Evolutionary conservation across 129 eudicot species (phyloP).

Genomic region (Solidago caesia): DNA sequence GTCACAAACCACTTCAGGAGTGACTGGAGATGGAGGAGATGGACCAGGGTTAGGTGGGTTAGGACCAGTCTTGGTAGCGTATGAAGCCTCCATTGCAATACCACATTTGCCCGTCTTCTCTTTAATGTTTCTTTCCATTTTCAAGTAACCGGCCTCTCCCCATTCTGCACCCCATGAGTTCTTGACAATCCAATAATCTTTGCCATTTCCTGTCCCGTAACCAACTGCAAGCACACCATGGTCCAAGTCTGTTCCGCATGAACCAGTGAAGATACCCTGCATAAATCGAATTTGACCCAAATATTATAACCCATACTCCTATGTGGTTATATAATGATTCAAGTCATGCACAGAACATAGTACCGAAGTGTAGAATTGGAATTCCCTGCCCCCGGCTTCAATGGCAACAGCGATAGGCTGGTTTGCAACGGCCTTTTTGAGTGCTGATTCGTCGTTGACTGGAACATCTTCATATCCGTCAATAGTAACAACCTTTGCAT

Average conservation of each 20-base stretch:
- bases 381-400: slow-evolving; percentile 78
- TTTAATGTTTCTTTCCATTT: slow-evolving; percentile 62
- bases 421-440: slow-evolving; percentile 63
- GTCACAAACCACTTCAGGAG: slow-evolving; percentile 63
- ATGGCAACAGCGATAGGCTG: slow-evolving; percentile 85
- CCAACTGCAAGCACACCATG: slow-evolving; percentile 91
- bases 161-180: slow-evolving; percentile 91
- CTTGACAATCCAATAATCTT: slow-evolving; percentile 85
- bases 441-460: slow-evolving; percentile 51
- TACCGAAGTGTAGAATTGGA: slow-evolving; percentile 79
- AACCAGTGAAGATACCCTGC: slow-evolving; percentile 80
- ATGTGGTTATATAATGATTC: neutral
- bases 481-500: slow-evolving; percentile 62
- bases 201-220: slow-evolving; percentile 65
- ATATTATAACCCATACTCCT: neutral
- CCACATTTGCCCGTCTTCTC: slow-evolving; percentile 69
- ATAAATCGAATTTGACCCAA: neutral
- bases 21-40: slow-evolving; percentile 75
- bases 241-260: slow-evolving; percentile 73
- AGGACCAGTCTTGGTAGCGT: slow-evolving; percentile 56
- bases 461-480: slow-evolving; percentile 78
- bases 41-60: slow-evolving; percentile 92
- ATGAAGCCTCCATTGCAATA: slow-evolving; percentile 78
- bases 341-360: neutral
- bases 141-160: slow-evolving; percentile 87